Evolutionary conservation across 2,329 filamentous ascomycete genomes (phyloP).

Genomic region (Aspergillus unguis): DNA sequence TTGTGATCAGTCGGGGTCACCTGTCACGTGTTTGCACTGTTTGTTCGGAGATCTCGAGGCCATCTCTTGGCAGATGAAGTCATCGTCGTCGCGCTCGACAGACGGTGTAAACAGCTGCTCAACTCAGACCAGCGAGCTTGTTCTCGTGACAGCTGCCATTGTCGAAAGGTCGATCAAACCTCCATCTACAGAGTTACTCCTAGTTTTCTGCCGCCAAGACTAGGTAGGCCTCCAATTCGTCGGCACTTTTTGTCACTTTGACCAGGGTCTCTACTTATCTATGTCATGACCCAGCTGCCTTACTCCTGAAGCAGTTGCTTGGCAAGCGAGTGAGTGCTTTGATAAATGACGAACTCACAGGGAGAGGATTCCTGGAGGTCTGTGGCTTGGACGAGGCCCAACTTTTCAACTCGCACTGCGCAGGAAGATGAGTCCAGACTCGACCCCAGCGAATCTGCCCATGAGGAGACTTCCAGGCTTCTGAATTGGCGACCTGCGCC

Average conservation of each 20-base stretch:
- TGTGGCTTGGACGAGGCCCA: slow-evolving; percentile 36
- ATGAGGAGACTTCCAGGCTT: slow-evolving; percentile 22
- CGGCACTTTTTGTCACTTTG: not conserved
- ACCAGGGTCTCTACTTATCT: not conserved
- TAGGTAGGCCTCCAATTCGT: no score
- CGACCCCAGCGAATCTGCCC: slow-evolving; percentile 29
- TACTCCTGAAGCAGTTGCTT: slow-evolving; percentile 4
- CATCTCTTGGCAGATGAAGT: slow-evolving; percentile 18
- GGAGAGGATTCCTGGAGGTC: slow-evolving; percentile 21
- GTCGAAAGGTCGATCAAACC: not conserved
- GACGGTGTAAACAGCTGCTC: not conserved
- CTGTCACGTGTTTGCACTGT: slow-evolving; percentile 28
- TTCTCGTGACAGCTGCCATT: slow-evolving; percentile 2
- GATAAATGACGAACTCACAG: slow-evolving; percentile 24
- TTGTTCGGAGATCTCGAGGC: slow-evolving; percentile 17
- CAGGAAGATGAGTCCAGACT: slow-evolving; percentile 37
- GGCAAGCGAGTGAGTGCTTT: slow-evolving; percentile 2
- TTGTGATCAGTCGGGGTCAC: no score
- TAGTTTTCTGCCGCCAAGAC: no score
- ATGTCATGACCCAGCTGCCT: not conserved
- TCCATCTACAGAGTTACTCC: not conserved
- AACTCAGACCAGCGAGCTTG: not conserved
- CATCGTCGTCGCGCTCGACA: slow-evolving; percentile 13
- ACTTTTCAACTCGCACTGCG: slow-evolving; percentile 38
- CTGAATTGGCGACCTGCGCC: slow-evolving; percentile 22